Evolutionary conservation across 169 alveolate genomes (phyloP).

Genomic region (Eimeria necatrix): DNA sequence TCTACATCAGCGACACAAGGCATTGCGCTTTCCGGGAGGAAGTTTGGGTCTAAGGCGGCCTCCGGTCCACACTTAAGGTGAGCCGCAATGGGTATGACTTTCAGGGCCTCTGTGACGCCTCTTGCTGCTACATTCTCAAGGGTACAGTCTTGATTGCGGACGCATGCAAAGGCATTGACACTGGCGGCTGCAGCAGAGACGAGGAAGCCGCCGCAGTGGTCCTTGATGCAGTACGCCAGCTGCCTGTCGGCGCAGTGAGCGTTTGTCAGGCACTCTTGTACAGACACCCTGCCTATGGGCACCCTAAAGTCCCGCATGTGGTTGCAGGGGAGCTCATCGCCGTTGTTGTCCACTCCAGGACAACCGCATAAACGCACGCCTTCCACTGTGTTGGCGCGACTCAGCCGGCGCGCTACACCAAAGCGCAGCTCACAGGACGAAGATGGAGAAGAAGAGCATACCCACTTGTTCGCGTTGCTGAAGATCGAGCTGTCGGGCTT

Average conservation of each 20-base stretch:
- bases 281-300: conserved; percentile 77
- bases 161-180: conserved; percentile 75
- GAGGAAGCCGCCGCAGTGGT: conserved; percentile 79
- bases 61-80: conserved; percentile 85
- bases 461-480: conserved; percentile 78
- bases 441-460: conserved; percentile 48
- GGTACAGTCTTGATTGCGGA: conserved; percentile 73
- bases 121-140: conserved; percentile 72
- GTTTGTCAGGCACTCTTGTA: conserved; percentile 79
- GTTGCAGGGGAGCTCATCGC: conserved; percentile 68
- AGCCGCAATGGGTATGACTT: conserved; percentile 85
- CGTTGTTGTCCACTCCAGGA: conserved; percentile 67
- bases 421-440: conserved; percentile 69
- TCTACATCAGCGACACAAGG: conserved; percentile 86
- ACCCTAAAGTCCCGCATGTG: conserved; percentile 74
- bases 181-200: conserved; percentile 81
- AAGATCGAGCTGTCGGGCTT: conserved; percentile 70
- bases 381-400: conserved; percentile 66
- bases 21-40: conserved; percentile 82
- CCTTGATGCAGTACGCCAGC: conserved; percentile 79
- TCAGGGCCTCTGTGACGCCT: conserved; percentile 81
- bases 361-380: conserved; percentile 84
- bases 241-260: conserved; percentile 79
- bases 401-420: conserved; percentile 77
- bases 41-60: conserved; percentile 86